Base-by-base conservation (phyloP, 495 filamentous ascomycete species). In the Thermothielavioides terrestris region DNA sequence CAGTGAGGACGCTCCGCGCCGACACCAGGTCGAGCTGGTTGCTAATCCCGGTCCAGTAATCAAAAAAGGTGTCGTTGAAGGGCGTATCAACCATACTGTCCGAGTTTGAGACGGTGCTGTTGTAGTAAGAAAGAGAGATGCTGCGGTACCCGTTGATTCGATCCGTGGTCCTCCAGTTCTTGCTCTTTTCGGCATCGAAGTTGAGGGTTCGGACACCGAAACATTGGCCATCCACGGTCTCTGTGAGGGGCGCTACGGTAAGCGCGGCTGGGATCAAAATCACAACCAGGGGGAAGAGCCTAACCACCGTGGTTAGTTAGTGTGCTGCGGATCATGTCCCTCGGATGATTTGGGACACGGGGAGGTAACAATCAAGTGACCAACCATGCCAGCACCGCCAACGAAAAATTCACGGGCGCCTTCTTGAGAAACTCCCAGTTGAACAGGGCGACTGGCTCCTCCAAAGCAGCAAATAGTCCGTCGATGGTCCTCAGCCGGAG, bases 341-440 rank as follows among this genome's bases (percentile, higher is more conserved):
- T n/a, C n/a, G n/a, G n/a, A n/a, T n/a, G n/a, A n/a, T n/a, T n/a
- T n/a, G n/a, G n/a, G n/a, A n/a, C n/a, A n/a, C n/a, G n/a, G n/a
- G n/a, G n/a, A n/a, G n/a, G n/a, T n/a, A n/a, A n/a, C n/a, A n/a
- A n/a, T 23, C 11, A 15, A 11, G 35, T 11, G 3, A 43, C 58
- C 27, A 9, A 60, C 67, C 66, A 70, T 12, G 61, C 46, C 17
- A 66, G 49, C 3, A 49, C 35, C 21, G 65, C 67, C 40, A 70
- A 43, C 12, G 57, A 34, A 48, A 64, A 39, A 4, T 64, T 60
- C 20, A 68, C 41, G 54, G 54, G 60, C 9, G 64, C 64, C 28
- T 62, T 56, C 44, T 53, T 64, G 22, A 55, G 36, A 25, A 68
- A 55, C 38, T 70, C 67, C 39, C 49, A 42, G 35, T 65, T 70